Evolutionary conservation across 257 asterid genomes (phyloP).

Genomic region (Lavandula angustifolia): DNA sequence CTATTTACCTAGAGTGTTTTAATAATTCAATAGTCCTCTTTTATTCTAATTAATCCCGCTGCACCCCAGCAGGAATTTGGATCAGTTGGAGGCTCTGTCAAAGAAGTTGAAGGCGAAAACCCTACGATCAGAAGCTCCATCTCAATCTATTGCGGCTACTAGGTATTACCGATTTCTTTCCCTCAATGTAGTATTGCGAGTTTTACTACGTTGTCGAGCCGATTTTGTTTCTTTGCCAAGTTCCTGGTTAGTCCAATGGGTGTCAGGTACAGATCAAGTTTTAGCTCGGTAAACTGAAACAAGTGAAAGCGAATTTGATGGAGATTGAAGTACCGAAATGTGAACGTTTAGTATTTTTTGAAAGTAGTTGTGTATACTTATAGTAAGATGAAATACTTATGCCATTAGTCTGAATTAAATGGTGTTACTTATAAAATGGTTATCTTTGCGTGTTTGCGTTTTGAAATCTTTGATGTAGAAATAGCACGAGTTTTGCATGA

Average conservation of each 20-base stretch:
- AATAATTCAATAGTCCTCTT: too few relatives aligned
- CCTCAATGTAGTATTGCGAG: too few relatives aligned
- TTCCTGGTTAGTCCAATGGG: too few relatives aligned
- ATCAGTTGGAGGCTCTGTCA: constrained; percentile 91
- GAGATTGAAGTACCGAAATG: background rate
- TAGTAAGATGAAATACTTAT: background rate
- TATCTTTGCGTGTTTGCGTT: constrained; percentile 19
- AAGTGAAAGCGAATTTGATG: background rate
- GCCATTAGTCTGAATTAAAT: too few relatives aligned
- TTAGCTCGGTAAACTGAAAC: constrained; percentile 2
- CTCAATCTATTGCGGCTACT: too few relatives aligned
- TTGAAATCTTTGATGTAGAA: constrained; percentile 6
- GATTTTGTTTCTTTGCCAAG: too few relatives aligned
- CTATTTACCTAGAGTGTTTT: too few relatives aligned
- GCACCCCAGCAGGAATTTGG: constrained; percentile 99
- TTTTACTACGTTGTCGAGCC: too few relatives aligned
- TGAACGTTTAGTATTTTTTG: background rate
- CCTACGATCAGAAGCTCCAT: constrained; percentile 87
- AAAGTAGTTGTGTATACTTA: constrained; percentile 6
- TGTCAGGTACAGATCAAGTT: too few relatives aligned
- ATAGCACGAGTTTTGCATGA: constrained; percentile 2
- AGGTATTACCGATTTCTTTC: too few relatives aligned
- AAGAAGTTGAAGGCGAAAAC: constrained; percentile 91
- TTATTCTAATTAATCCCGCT: too few relatives aligned
- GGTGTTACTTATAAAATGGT: constrained; percentile 1